Conservation (phyloP, 768 basidiomycete species). For the Mycena epipterygia region DNA sequence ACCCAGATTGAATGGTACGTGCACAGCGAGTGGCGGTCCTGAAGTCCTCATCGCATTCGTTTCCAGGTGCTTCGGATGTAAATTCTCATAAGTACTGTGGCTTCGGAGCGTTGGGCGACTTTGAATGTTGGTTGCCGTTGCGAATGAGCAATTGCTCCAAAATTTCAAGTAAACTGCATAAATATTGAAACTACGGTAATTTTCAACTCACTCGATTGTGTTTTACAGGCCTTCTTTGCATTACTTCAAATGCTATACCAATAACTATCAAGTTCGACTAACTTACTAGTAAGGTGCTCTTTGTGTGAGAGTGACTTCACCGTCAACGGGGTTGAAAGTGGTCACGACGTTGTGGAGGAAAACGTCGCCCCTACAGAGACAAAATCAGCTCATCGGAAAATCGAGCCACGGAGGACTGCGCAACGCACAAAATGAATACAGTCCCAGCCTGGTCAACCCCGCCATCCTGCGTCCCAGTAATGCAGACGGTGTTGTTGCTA, state of each 20-base stretch:
- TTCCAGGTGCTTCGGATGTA: too few species aligned
- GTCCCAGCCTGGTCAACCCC: conserved; percentile 13
- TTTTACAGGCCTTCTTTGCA: not conserved
- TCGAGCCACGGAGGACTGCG: not conserved
- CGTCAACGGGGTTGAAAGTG: conserved; percentile 35
- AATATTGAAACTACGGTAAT: too few species aligned
- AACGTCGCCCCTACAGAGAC: conserved; percentile 35
- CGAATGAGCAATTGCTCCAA: too few species aligned
- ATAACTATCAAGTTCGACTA: conserved; percentile 4
- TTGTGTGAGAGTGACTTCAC: conserved; percentile 34
- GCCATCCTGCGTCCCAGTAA: conserved; percentile 33
- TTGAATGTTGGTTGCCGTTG: too few species aligned
- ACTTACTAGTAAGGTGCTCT: conserved; percentile 30
- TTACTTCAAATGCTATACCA: conserved; percentile 1
- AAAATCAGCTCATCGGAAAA: not conserved
- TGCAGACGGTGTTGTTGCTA: conserved; percentile 28
- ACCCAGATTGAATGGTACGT: too few species aligned
- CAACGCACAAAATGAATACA: conserved; percentile 33
- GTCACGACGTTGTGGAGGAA: conserved; percentile 33
- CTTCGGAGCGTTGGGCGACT: too few species aligned
- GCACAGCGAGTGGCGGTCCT: too few species aligned
- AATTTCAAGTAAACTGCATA: too few species aligned
- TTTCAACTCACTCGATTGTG: too few species aligned
- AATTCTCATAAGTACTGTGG: too few species aligned
- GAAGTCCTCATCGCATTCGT: too few species aligned